phyloP scores from a whole-genome alignment of 192 early-diverging fungal genomes.

The Neocallimastix lanati region DNA sequence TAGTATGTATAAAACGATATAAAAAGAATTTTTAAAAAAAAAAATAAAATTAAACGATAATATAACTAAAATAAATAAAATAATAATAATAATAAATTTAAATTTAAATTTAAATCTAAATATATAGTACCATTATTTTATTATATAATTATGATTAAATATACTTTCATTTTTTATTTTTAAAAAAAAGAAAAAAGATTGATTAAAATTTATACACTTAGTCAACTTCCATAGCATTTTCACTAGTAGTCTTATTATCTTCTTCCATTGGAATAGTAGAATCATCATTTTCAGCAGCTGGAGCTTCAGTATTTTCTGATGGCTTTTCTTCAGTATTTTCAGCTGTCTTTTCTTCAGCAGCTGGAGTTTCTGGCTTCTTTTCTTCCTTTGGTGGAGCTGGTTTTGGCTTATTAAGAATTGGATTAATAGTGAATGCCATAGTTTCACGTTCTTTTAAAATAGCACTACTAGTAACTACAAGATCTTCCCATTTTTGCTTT shows the following conservation, averaged over 20 bases:
- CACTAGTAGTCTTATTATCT: not conserved
- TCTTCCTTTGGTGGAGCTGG: constrained; percentile 31
- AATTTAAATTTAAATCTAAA: no score
- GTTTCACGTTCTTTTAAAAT: constrained; percentile 56
- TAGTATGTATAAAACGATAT: no score
- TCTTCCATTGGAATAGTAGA: not conserved
- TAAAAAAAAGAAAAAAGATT: no score
- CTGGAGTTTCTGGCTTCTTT: not conserved
- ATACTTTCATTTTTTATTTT: no score
- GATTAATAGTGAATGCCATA: constrained; percentile 39
- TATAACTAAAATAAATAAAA: no score
- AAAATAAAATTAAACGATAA: no score
- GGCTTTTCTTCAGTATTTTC: not conserved
- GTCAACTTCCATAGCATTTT: not conserved
- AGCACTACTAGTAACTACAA: constrained; percentile 44
- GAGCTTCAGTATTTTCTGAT: not conserved
- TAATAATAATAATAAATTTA: no score
- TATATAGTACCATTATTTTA: no score
- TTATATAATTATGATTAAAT: no score
- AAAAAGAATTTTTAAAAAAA: no score
- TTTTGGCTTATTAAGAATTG: constrained; percentile 81
- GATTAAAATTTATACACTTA: not conserved
- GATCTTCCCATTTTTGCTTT: constrained; percentile 54
- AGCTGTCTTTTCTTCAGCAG: not conserved
- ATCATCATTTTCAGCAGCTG: not conserved